A percentile compares a stretch with the other conserved stretches of the same genome.
phyloP scores from a whole-genome alignment of 2,329 filamentous ascomycete genomes.

The Incumbomyces lentus region DNA sequence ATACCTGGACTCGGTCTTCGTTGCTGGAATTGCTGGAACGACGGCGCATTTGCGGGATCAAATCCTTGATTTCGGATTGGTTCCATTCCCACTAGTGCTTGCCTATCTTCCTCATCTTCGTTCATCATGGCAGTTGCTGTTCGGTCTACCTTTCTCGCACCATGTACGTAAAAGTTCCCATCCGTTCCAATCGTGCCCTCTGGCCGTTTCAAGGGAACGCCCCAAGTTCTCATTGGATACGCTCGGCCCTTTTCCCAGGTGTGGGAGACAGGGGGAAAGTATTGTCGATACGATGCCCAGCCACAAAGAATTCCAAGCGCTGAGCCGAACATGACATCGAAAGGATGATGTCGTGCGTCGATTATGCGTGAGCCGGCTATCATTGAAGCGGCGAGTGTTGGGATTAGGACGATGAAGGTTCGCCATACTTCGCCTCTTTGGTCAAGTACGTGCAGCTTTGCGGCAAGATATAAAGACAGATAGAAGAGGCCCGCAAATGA shows the following conservation, averaged over 20 bases:
- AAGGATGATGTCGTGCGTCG: slow-evolving; percentile 52
- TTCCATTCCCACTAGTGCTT: slow-evolving; percentile 8
- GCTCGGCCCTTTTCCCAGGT: slow-evolving; percentile 49
- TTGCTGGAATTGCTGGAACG: slow-evolving; percentile 3
- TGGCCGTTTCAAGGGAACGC: slow-evolving; percentile 23
- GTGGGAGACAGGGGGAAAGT: slow-evolving; percentile 47
- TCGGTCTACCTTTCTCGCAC: slow-evolving; percentile 8
- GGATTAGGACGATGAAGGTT: slow-evolving; percentile 43
- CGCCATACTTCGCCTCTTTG: slow-evolving; percentile 53
- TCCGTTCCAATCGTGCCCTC: slow-evolving; percentile 8
- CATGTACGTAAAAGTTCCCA: slow-evolving; percentile 9
- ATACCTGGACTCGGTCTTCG: not conserved
- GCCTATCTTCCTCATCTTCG: slow-evolving; percentile 9
- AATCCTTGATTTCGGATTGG: slow-evolving; percentile 4
- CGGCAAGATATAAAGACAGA: slow-evolving; percentile 49
- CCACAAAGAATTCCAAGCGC: slow-evolving; percentile 43
- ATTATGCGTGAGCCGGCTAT: slow-evolving; percentile 50
- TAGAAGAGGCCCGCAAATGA: slow-evolving; percentile 51
- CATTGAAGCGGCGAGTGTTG: slow-evolving; percentile 43
- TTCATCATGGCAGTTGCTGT: slow-evolving; percentile 7
- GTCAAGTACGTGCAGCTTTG: slow-evolving; percentile 50
- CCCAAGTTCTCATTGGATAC: slow-evolving; percentile 49
- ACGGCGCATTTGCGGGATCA: not conserved
- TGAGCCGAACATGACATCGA: slow-evolving; percentile 49
- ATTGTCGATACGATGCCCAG: slow-evolving; percentile 46